Evolutionary conservation across 805 yeast species (phyloP), one percentile per base, ranked within the genome.

Genomic region (Torulaspora indica): DNA sequence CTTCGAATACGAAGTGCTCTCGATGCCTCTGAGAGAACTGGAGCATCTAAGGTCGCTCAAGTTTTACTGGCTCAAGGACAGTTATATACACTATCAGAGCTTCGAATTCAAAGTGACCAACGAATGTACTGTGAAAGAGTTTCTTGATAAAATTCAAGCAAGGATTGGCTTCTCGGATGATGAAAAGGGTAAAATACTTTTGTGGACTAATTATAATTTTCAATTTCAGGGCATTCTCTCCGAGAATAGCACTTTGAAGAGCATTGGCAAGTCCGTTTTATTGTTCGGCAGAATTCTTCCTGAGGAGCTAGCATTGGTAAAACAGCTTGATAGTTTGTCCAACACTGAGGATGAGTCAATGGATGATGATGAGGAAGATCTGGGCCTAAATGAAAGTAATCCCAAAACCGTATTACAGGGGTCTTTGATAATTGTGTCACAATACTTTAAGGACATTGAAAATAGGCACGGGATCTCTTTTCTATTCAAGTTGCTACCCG

Each of bases 381-480:
- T 42, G 30, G 46, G 40, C 13, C 22, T 40, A 8, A 29, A 31
- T 14, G 48, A 38, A 36, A 38, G 35, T 25, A 24, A 35, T 24
- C 38, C 35, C 3, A 31, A 39, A 8, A 14, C 43, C 20, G 25
- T 31, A 31, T 36, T 58, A 56, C 52, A 58, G 18, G 61, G 71
- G 1, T 73, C 71, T 53, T 56, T 84, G 33, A 74, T 85, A 2
- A 76, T 85, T 3, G 95, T 82, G 1, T 72, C 79, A 52, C 96
- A 89, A 59, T 90, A 82, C 66, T 77, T 81, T 62, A 85, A 83
- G 54, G 85, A 81, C 32, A 71, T 82, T 20, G 74, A 71, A 35
- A 67, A 73, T 33, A 70, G 76, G 17, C 98, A 90, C 63, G 90
- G 96, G n/a, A 72, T 83, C 38, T 95, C 97, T 3, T 90, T 90